These are phyloP conservation scores for Platanthera zijinensis DNA, from an alignment of 106 monocot genomes.

Conservation along the genomic window DNA sequence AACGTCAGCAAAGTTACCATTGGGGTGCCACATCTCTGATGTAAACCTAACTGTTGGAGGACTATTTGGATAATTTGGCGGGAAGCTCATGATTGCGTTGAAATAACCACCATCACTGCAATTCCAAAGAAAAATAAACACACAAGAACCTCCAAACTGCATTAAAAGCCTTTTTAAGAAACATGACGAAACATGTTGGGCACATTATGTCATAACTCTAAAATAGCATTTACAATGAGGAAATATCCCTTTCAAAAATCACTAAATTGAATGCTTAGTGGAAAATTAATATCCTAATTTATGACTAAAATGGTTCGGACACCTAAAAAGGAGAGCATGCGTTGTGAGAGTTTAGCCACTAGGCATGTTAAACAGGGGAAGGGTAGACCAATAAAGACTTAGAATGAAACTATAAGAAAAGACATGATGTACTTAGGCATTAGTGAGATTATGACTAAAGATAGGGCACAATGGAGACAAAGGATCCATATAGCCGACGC, in stretches of 20 bases:
- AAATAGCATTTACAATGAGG: background rate
- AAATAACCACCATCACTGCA: slow-evolving; percentile 68
- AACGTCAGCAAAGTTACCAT: slow-evolving; percentile 30
- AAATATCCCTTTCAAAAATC: background rate
- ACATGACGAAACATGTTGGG: background rate
- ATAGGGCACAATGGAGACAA: too few species aligned
- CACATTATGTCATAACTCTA: background rate
- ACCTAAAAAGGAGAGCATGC: too few species aligned
- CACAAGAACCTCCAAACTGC: background rate
- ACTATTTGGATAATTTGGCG: slow-evolving; percentile 57
- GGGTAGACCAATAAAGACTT: too few species aligned
- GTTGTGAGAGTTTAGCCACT: too few species aligned
- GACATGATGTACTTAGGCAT: too few species aligned
- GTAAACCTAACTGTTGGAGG: slow-evolving; percentile 64
- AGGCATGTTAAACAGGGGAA: too few species aligned
- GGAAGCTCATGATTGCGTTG: slow-evolving; percentile 70
- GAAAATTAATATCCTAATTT: background rate
- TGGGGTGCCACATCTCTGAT: slow-evolving; percentile 82
- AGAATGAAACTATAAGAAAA: too few species aligned
- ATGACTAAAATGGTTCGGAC: too few species aligned
- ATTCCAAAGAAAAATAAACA: background rate
- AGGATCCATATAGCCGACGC: too few species aligned
- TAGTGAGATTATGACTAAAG: too few species aligned
- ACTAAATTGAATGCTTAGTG: background rate
- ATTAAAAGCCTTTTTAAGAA: background rate